These are phyloP conservation scores for Corynascus novoguineensis DNA, from an alignment of 495 filamentous ascomycete genomes.

Conservation along the genomic window DNA sequence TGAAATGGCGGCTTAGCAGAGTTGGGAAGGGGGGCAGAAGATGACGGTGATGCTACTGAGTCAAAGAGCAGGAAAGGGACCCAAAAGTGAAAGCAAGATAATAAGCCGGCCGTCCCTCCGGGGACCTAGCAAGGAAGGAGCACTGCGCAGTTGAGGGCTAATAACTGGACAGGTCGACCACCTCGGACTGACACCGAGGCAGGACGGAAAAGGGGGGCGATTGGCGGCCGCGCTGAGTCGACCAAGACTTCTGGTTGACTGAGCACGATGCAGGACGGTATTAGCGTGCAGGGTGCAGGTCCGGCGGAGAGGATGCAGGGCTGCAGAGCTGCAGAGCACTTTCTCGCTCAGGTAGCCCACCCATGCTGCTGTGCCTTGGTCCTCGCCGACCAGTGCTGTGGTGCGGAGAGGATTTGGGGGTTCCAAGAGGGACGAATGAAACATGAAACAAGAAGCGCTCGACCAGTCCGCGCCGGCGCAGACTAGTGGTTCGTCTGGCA, in stretches of 20 bases:
- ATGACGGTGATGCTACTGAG: background rate
- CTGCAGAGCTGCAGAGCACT: background rate
- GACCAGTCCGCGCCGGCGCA: background rate
- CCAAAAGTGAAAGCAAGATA: too few relatives aligned
- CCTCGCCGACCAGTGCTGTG: background rate
- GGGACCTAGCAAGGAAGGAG: background rate
- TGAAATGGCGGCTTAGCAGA: background rate
- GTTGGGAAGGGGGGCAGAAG: background rate
- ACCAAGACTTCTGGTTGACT: background rate
- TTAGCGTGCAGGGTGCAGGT: constrained; percentile 2
- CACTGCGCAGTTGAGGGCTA: background rate
- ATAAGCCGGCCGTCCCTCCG: too few relatives aligned
- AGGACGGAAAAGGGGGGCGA: background rate
- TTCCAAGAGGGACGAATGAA: background rate
- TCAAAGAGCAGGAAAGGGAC: background rate
- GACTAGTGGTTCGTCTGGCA: background rate
- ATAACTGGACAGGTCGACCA: background rate
- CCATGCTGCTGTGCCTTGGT: background rate
- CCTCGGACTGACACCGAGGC: background rate
- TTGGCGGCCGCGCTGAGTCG: background rate
- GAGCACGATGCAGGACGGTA: constrained; percentile 3
- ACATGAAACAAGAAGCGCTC: background rate
- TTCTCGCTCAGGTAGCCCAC: background rate
- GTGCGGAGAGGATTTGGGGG: background rate
- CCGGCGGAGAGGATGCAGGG: background rate